phyloP scores from a whole-genome alignment of 805 yeast genomes.

The Candida pseudoglaebosa region DNA sequence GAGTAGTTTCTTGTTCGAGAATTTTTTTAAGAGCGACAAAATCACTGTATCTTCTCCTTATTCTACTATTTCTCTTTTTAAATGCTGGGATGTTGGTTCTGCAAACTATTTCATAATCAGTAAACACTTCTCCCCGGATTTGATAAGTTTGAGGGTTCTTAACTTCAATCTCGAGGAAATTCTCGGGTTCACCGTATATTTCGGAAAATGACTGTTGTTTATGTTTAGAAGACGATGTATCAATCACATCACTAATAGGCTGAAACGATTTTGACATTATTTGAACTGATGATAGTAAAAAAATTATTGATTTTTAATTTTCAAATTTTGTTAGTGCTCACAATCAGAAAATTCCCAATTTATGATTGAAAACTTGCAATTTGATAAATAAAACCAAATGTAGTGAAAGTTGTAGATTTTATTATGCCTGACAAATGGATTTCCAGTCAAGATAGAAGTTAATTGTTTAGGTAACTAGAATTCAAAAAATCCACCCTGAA shows the following conservation, averaged over 20 bases:
- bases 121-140: conserved; percentile 59
- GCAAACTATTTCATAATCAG: conserved; percentile 89
- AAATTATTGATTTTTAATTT: background rate
- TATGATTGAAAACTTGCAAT: no score
- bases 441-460: no score
- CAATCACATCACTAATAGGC: conserved; percentile 40
- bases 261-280: conserved; percentile 38
- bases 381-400: no score
- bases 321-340: background rate
- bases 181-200: conserved; percentile 91
- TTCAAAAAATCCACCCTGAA: no score
- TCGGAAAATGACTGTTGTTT: conserved; percentile 67
- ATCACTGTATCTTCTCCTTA: conserved; percentile 85
- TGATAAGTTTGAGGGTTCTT: conserved; percentile 76
- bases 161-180: conserved; percentile 88
- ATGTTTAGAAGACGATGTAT: conserved; percentile 33
- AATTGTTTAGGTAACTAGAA: no score
- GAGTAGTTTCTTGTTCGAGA: conserved; percentile 68
- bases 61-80: conserved; percentile 55
- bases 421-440: no score
- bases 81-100: conserved; percentile 90
- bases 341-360: background rate
- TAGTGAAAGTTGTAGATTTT: no score
- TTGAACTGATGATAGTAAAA: background rate
- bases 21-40: conserved; percentile 77